These are phyloP conservation scores for Mayamaea pseudoterrestris DNA, from an alignment of 108 stramenopile genomes.

Conservation along the genomic window DNA sequence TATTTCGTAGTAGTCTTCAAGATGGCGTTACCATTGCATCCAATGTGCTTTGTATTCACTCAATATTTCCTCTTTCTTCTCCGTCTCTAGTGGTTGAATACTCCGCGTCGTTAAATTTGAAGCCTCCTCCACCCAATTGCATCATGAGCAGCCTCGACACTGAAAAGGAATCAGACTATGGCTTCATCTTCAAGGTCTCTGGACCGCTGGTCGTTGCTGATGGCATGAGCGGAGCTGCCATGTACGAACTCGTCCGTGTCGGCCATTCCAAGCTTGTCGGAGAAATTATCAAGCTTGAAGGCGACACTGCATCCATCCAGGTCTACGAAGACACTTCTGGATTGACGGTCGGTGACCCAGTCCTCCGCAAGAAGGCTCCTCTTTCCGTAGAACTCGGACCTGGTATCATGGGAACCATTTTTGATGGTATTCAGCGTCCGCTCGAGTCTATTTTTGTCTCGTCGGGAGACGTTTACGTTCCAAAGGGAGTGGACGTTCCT, in stretches of 20 bases:
- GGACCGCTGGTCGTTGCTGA: constrained; percentile 98
- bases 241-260: constrained; percentile 99
- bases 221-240: constrained; percentile 96
- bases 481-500: constrained; percentile 95
- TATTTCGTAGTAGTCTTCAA: no score
- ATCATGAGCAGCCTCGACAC: constrained; percentile 10
- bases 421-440: constrained; percentile 99
- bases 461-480: constrained; percentile 89
- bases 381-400: constrained; percentile 97
- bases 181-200: constrained; percentile 97
- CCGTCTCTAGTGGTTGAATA: neutral
- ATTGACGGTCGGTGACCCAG: constrained; percentile 95
- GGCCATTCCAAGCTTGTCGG: constrained; percentile 98
- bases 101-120: neutral
- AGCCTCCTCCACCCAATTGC: no score
- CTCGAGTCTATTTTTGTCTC: constrained; percentile 86
- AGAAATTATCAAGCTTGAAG: constrained; percentile 99
- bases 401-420: constrained; percentile 99
- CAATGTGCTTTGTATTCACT: no score
- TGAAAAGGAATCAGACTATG: constrained; percentile 93
- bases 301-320: constrained; percentile 98
- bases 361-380: constrained; percentile 91
- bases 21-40: no score
- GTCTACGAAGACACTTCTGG: constrained; percentile 99
- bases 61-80: neutral